Evolutionary conservation across 441 rosid genomes (phyloP).

Genomic region (Melianthus villosus): DNA sequence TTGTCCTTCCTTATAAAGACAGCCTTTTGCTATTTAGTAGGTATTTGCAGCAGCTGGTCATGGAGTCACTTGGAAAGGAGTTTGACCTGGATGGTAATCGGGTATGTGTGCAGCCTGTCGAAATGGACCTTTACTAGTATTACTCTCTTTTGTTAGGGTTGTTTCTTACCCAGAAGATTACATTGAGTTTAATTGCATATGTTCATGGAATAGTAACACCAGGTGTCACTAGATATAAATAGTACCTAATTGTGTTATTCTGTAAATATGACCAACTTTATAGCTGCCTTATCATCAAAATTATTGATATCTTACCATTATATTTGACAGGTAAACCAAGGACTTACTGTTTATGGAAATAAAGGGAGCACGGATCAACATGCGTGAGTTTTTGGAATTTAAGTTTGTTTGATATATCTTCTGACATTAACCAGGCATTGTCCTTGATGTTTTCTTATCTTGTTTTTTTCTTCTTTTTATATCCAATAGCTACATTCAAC

Average conservation of each 20-base stretch:
- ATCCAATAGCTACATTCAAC: conserved; percentile 71
- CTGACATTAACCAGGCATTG: no score
- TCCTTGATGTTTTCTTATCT: no score
- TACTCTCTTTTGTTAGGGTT: no score
- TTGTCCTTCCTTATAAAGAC: conserved; percentile 95
- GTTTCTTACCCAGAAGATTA: no score
- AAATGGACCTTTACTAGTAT: no score
- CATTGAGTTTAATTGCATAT: no score
- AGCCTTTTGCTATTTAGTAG: conserved; percentile 81
- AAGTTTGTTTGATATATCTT: conserved; percentile 1
- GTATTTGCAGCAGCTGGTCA: conserved; percentile 87
- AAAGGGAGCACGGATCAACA: conserved; percentile 99
- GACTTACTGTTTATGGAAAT: conserved; percentile 82
- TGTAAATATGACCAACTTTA: no score
- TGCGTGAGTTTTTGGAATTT: conserved; percentile 46
- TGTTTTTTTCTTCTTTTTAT: conserved; percentile 2
- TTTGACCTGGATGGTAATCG: conserved; percentile 85
- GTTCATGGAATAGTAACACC: no score
- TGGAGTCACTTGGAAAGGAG: conserved; percentile 98
- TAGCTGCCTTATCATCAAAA: not conserved
- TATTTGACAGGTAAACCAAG: conserved; percentile 65
- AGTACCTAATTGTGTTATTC: no score
- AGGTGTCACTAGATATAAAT: no score
- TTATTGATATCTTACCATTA: not conserved
- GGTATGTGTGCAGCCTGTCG: conserved; percentile 53